phyloP scores from a whole-genome alignment of 2,329 filamentous ascomycete species.

The Aspergillus amoenus region DNA sequence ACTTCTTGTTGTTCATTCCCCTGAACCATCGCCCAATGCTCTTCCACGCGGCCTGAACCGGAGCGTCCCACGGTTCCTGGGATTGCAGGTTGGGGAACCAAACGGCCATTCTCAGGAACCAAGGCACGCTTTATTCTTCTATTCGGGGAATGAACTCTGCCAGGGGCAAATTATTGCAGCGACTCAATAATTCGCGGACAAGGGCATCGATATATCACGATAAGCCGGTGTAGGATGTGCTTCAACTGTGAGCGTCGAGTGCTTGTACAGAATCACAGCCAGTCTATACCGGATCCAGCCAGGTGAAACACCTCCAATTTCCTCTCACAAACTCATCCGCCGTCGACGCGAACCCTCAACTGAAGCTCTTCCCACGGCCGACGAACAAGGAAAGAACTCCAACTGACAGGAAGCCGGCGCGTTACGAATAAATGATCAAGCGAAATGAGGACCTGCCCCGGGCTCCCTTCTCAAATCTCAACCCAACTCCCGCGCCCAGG shows the following conservation, averaged over 20 bases:
- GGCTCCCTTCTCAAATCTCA: neutral
- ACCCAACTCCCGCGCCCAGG: constrained; percentile 1
- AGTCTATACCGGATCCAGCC: neutral
- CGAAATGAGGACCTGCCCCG: constrained; percentile 2
- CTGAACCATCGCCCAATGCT: neutral
- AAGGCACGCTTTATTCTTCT: neutral
- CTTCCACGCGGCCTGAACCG: neutral
- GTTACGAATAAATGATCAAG: neutral
- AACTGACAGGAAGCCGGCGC: neutral
- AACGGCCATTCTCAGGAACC: neutral
- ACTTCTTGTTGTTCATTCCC: neutral
- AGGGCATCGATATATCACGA: neutral
- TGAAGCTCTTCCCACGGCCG: neutral
- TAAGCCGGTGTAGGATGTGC: no score
- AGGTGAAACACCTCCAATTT: neutral
- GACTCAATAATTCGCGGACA: neutral
- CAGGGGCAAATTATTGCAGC: neutral
- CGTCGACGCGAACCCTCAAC: neutral
- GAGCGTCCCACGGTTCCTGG: neutral
- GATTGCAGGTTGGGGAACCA: neutral
- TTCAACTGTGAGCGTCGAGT: neutral
- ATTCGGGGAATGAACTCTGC: neutral
- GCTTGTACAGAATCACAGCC: neutral
- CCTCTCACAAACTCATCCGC: neutral
- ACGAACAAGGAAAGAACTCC: neutral